Evolutionary conservation across 106 monocot species (phyloP).

Genomic region (Phalaenopsis equestris): DNA sequence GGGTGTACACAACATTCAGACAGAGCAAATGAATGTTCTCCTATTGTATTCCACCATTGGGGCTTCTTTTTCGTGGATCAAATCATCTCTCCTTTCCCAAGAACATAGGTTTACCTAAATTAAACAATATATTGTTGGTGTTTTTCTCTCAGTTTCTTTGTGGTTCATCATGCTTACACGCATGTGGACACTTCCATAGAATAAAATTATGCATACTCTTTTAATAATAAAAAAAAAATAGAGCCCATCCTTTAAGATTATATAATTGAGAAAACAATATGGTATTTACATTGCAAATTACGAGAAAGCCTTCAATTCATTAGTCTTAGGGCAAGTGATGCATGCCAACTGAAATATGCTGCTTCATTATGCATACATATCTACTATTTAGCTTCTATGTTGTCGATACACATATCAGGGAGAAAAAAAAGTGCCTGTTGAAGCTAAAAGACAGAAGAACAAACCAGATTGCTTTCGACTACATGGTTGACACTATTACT

Average conservation of each 20-base stretch:
- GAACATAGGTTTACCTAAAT: no score
- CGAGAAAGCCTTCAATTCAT: background rate
- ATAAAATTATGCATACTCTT: no score
- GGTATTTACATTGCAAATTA: background rate
- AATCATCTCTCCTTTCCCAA: no score
- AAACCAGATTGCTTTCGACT: slow-evolving; percentile 73
- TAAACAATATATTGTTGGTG: no score
- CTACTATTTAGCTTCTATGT: background rate
- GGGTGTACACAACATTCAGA: no score
- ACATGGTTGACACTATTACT: slow-evolving; percentile 58
- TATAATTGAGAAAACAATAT: background rate
- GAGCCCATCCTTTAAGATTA: background rate
- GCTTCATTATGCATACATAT: background rate
- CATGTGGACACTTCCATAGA: no score
- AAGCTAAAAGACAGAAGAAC: background rate
- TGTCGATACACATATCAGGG: background rate
- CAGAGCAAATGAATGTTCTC: no score
- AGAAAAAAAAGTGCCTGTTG: background rate
- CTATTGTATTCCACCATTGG: no score
- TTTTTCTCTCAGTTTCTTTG: no score
- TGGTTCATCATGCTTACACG: no score
- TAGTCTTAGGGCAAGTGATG: background rate
- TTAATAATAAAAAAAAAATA: background rate
- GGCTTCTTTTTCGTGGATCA: no score
- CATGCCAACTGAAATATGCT: background rate